Percentiles rank a stretch among this genome's conserved stretches.
These are phyloP conservation scores for Penicillium sp. DNA, from an alignment of 2,329 filamentous ascomycete genomes.

Conservation along the genomic window DNA sequence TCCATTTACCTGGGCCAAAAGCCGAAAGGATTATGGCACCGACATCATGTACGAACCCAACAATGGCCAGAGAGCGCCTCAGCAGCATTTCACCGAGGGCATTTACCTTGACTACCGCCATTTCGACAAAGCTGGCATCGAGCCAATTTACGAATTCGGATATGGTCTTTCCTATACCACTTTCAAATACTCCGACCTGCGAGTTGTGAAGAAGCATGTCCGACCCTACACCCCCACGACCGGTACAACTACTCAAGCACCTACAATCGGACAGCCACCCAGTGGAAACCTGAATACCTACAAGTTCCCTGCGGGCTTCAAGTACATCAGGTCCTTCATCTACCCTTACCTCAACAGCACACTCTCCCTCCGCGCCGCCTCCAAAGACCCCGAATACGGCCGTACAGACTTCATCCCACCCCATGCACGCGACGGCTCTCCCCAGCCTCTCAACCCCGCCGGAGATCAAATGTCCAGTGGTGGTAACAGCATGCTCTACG, in stretches of 20 bases:
- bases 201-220: conserved; percentile 6
- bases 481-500: conserved; percentile 46
- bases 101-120: conserved; percentile 57
- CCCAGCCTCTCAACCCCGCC: conserved; percentile 9
- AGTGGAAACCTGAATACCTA: conserved; percentile 8
- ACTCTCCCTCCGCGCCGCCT: conserved; percentile 11
- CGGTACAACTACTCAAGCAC: conserved; percentile 63
- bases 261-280: conserved; percentile 60
- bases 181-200: conserved; percentile 61
- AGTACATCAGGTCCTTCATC: conserved; percentile 13
- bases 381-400: conserved; percentile 17
- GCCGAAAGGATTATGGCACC: conserved; percentile 7
- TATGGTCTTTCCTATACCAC: conserved; percentile 64
- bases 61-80: conserved; percentile 55
- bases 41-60: conserved; percentile 61
- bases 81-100: conserved; percentile 61
- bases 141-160: conserved; percentile 63
- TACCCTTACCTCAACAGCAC: conserved; percentile 23
- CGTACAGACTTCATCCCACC: conserved; percentile 15
- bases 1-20: conserved; percentile 19
- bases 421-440: not conserved
- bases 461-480: conserved; percentile 43
- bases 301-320: conserved; percentile 13
- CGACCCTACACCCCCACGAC: not conserved
- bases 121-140: conserved; percentile 57